Evolutionary conservation across 2,329 filamentous ascomycete species (phyloP).

Genomic region (Fusarium redolens): DNA sequence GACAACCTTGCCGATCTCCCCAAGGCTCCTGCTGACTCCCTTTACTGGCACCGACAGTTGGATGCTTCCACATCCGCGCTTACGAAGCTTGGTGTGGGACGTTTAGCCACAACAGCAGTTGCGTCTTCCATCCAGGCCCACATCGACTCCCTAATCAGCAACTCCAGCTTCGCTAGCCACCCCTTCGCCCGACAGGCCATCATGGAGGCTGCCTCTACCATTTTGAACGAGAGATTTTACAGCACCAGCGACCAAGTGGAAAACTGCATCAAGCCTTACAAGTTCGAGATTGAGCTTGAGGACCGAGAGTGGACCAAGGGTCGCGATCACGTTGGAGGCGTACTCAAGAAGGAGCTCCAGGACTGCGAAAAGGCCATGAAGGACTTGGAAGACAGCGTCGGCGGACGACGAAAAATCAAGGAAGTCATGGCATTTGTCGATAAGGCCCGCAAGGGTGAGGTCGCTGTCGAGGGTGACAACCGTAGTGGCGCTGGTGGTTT

Average conservation of each 20-base stretch:
- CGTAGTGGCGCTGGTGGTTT: constrained; percentile 92
- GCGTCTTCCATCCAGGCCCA: constrained; percentile 87
- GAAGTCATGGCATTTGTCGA: constrained; percentile 95
- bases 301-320: constrained; percentile 89
- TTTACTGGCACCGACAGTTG: constrained; percentile 94
- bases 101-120: constrained; percentile 91
- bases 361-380: constrained; percentile 85
- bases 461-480: constrained; percentile 85
- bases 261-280: constrained; percentile 99
- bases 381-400: constrained; percentile 79
- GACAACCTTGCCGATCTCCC: constrained; percentile 83
- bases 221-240: constrained; percentile 94
- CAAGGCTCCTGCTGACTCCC: constrained; percentile 84
- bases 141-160: constrained; percentile 80
- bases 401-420: constrained; percentile 83
- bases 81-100: constrained; percentile 93
- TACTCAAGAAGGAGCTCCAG: constrained; percentile 87
- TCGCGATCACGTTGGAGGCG: constrained; percentile 81
- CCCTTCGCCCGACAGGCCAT: constrained; percentile 96
- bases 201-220: constrained; percentile 86
- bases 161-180: constrained; percentile 88
- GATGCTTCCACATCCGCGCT: constrained; percentile 91
- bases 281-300: constrained; percentile 96
- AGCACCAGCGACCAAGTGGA: constrained; percentile 98
- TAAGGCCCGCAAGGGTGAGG: constrained; percentile 85